Evolutionary conservation across 768 basidiomycete genomes (phyloP), one percentile per base, ranked within the genome.

Genomic region (Phlegmacium glaucopus): DNA sequence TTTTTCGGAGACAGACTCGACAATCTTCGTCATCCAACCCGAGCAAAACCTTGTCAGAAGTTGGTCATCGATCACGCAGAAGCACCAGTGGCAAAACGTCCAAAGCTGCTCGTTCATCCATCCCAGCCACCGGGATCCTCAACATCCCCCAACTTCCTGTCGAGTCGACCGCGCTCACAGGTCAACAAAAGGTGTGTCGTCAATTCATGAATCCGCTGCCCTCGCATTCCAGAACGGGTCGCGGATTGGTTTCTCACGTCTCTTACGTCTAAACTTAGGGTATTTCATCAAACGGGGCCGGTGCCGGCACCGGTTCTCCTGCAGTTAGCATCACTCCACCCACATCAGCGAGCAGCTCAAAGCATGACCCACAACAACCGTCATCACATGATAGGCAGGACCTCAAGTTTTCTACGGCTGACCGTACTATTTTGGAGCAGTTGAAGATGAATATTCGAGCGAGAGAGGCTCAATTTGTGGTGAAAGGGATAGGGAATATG

Each of bases 401-500:
- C 28, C 29, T 44, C 40, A 73, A 75, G 48, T 80, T 83, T 59
- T 80, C 80, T 2, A 82, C 82, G 0, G 75, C 78, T 9, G 83
- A 85, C 61, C 74, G 82, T 16, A 74, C 78, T 5, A 83, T 83
- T 40, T 66, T 83, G 4, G 68, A 77, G 50, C 80, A 83, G 54
- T 68, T 83, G 30, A 76, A 75, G 54, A 71, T 72, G 39, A 74
- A 71, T 47, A 72, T 79, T 35, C 65, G 64, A 15, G 82, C 77
- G 22, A 76, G 77, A 39, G 77, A 77, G 26, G 70, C 74, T 13
- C 80, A 83, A 51, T 87, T 85, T 55, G 63, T 70, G 29, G 51
- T 77, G 44, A 82, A 79, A 55, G 77, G 77, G 15, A 60, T 64
- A 17, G 65, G 63, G 9, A 57, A 61, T 40, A 57, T 60, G 13